Evolutionary conservation across 1,284 basidiomycete genomes (phyloP).

Genomic region (Anthracocystis walkeri): DNA sequence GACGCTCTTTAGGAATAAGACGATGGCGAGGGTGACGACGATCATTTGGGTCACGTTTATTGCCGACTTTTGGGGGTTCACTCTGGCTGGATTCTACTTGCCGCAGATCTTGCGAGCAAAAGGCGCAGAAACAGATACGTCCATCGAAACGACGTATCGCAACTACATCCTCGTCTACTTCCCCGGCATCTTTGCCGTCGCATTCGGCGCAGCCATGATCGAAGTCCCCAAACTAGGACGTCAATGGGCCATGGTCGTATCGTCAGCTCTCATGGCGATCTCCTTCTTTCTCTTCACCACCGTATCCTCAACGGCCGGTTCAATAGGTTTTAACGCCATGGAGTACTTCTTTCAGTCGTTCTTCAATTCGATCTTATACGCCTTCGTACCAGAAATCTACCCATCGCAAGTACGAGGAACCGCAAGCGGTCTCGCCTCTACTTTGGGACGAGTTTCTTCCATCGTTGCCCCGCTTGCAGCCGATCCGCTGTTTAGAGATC

Average conservation of each 20-base stretch:
- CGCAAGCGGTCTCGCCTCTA: slow-evolving; percentile 69
- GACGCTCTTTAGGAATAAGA: slow-evolving; percentile 68
- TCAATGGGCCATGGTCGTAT: slow-evolving; percentile 71
- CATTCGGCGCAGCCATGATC: slow-evolving; percentile 69
- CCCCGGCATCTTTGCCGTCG: slow-evolving; percentile 50
- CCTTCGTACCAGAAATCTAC: slow-evolving; percentile 71
- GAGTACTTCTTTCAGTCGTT: slow-evolving; percentile 70
- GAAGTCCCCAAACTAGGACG: slow-evolving; percentile 70
- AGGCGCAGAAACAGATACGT: slow-evolving; percentile 64
- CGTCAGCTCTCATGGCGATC: slow-evolving; percentile 69
- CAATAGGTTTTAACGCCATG: slow-evolving; percentile 67
- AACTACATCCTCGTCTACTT: slow-evolving; percentile 61
- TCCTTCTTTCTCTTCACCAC: slow-evolving; percentile 71
- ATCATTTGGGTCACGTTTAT: slow-evolving; percentile 64
- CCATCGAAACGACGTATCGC: slow-evolving; percentile 70
- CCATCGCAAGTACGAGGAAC: slow-evolving; percentile 70
- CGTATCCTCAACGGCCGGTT: slow-evolving; percentile 54
- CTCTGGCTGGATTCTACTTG: slow-evolving; percentile 70
- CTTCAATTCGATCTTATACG: slow-evolving; percentile 71
- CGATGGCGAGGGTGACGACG: slow-evolving; percentile 67
- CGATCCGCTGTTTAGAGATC: slow-evolving; percentile 76
- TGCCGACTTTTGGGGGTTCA: slow-evolving; percentile 70
- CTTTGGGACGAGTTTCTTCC: slow-evolving; percentile 69
- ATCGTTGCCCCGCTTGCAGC: slow-evolving; percentile 70
- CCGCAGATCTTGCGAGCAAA: slow-evolving; percentile 69